A percentile compares a stretch with the other conserved stretches of the same genome.
Conservation (phyloP, 2,329 filamentous ascomycete genomes). For the Aureobasidium sp. region DNA sequence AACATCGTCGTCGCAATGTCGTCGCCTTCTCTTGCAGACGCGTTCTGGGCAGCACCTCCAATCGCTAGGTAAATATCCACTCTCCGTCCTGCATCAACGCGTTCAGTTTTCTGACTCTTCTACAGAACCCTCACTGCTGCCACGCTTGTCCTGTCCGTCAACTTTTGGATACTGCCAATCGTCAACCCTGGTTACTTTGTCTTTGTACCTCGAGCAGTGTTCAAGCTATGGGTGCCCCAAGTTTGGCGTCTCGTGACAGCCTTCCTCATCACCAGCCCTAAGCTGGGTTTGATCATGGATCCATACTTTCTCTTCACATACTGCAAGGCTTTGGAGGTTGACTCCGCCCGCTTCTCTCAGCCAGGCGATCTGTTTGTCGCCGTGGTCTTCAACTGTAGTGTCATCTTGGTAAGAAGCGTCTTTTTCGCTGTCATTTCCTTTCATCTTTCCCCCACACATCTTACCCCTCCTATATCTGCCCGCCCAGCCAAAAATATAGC, state of each 20-base stretch:
- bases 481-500: conserved; percentile 43
- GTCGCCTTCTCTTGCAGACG: conserved; percentile 39
- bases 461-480: conserved; percentile 53
- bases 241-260: conserved; percentile 53
- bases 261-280: conserved; percentile 52
- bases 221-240: conserved; percentile 50
- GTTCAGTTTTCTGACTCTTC: conserved; percentile 38
- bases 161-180: conserved; percentile 44
- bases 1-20: conserved; percentile 19
- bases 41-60: conserved; percentile 59
- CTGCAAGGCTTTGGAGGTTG: conserved; percentile 64
- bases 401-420: conserved; percentile 68
- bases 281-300: conserved; percentile 59
- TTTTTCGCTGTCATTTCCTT: conserved; percentile 19
- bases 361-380: conserved; percentile 79
- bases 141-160: conserved; percentile 56
- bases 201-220: conserved; percentile 42
- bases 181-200: conserved; percentile 42
- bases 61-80: conserved; percentile 52
- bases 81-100: conserved; percentile 16
- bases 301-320: conserved; percentile 77
- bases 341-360: conserved; percentile 62
- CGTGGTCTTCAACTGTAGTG: conserved; percentile 61
- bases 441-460: conserved; percentile 22
- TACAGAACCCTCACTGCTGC: conserved; percentile 61